Percentiles rank a stretch among this genome's conserved stretches.
phyloP scores from a whole-genome alignment of 2,329 filamentous ascomycete species.

The Pseudocercospora crystallina region DNA sequence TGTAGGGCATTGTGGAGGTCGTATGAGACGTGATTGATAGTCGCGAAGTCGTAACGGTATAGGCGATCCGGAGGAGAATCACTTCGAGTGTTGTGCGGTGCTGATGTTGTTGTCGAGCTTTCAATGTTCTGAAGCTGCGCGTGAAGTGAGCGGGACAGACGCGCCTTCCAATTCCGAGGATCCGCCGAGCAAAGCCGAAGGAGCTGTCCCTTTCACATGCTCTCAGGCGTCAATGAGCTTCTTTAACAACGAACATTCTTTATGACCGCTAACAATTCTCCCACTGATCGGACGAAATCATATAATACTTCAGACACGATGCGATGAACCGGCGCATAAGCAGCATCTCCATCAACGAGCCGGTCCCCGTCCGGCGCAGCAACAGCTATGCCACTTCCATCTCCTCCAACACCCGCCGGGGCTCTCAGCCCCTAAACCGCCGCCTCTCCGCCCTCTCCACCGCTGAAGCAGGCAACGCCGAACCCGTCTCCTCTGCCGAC shows the following conservation, averaged over 20 bases:
- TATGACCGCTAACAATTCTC: too few relatives aligned
- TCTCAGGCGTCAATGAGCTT: constrained; percentile 5
- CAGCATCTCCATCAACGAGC: constrained; percentile 32
- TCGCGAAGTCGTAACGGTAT: too few relatives aligned
- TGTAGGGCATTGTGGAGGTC: constrained; percentile 73
- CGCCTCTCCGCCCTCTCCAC: constrained; percentile 67
- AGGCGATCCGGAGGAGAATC: too few relatives aligned
- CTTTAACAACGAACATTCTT: background rate
- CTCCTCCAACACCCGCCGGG: constrained; percentile 11
- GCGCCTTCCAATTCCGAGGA: constrained; percentile 3
- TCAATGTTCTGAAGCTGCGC: background rate
- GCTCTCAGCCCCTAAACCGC: constrained; percentile 53
- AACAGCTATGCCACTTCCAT: constrained; percentile 24
- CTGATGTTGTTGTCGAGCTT: too few relatives aligned
- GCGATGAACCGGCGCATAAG: constrained; percentile 48
- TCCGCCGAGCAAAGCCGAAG: background rate
- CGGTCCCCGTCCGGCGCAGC: constrained; percentile 21
- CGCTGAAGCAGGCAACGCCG: constrained; percentile 61
- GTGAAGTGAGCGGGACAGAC: background rate
- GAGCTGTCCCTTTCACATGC: constrained; percentile 7
- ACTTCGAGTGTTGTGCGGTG: too few relatives aligned
- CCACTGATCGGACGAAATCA: too few relatives aligned
- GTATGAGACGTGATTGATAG: too few relatives aligned
- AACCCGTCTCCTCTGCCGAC: constrained; percentile 56
- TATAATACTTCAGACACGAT: constrained; percentile 26